Evolutionary conservation across 805 yeast genomes (phyloP), one percentile per base, ranked within the genome.

Genomic region (Saturnispora sanitii): DNA sequence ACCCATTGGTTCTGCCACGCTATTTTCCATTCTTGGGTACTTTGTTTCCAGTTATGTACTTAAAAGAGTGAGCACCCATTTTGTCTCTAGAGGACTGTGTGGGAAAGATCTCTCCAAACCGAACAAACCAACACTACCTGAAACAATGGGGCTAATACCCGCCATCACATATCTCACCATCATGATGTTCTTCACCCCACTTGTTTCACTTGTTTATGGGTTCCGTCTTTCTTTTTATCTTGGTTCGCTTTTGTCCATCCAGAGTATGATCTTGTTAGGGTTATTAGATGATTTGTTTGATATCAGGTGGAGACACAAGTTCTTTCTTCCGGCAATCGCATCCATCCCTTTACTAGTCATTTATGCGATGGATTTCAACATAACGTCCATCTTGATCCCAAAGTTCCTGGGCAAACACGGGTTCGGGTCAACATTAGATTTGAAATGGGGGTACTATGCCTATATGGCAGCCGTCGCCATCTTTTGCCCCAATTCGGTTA

Each of bases 241-340:
- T 48, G 78, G 94, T 52, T 94, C 94, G 4, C 67, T 90, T 8
- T 62, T 92, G 45, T 85, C 94, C 45, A 62, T 92, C 36, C 86
- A 86, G 61, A 75, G 86, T 49, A 88, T 92, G 58, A 70, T 87
- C 13, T 64, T 92, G 33, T 66, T 92, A 33, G 98, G 98, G 0
- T 69, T 92, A 23, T 82, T 94, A 36, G 98, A 92, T 60, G 98
- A 92, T 64, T 68, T 92, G 52, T 92, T 92, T 55, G 99, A 92
- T 60, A 77, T 92, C 47, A 73, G 95, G 51, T 92, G 99, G 99
- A 71, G 99, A 56, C 95, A 92, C 65, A 92, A 92, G 67, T 86
- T 92, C 64, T 86, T 92, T 53, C 57, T 92, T 49, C 99, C 99
- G 0, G 95, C 95, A 0, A 76, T 92, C 41, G 96, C 96, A 0